Percentiles rank a stretch among this genome's conserved stretches.
Evolutionary conservation across 2,329 filamentous ascomycete genomes (phyloP).

Genomic region (Bipolaris bicolor): DNA sequence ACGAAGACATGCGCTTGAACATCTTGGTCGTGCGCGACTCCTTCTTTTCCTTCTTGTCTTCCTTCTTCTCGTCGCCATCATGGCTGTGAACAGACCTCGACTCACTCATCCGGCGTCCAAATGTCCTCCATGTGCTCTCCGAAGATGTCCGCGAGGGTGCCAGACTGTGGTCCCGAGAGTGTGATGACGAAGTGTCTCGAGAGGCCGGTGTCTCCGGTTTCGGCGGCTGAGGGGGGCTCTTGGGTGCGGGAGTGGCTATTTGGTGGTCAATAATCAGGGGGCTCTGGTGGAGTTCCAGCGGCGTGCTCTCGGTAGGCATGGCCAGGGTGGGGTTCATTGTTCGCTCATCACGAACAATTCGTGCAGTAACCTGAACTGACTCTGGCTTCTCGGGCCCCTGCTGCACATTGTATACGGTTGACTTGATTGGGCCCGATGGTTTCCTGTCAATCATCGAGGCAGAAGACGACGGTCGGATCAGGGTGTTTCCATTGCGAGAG

Average conservation of each 20-base stretch:
- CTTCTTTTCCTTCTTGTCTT: constrained; percentile 59
- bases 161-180: constrained; percentile 38
- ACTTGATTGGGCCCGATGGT: constrained; percentile 26
- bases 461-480: constrained; percentile 34
- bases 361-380: constrained; percentile 86
- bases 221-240: constrained; percentile 33
- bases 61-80: constrained; percentile 49
- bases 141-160: constrained; percentile 47
- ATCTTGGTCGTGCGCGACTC: constrained; percentile 66
- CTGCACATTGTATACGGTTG: constrained; percentile 51
- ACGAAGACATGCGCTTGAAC: constrained; percentile 68
- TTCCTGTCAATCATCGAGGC: constrained; percentile 39
- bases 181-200: constrained; percentile 38
- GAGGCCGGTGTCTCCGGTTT: constrained; percentile 43
- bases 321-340: constrained; percentile 39
- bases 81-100: constrained; percentile 39
- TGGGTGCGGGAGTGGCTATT: constrained; percentile 31
- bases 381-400: constrained; percentile 60
- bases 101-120: constrained; percentile 49
- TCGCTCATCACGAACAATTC: constrained; percentile 72
- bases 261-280: constrained; percentile 71
- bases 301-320: constrained; percentile 58
- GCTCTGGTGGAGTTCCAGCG: constrained; percentile 60
- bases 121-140: constrained; percentile 48
- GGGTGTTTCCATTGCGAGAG: constrained; percentile 40